phyloP scores from a whole-genome alignment of 805 yeast genomes.

The Saccharomycopsis selenospora region DNA sequence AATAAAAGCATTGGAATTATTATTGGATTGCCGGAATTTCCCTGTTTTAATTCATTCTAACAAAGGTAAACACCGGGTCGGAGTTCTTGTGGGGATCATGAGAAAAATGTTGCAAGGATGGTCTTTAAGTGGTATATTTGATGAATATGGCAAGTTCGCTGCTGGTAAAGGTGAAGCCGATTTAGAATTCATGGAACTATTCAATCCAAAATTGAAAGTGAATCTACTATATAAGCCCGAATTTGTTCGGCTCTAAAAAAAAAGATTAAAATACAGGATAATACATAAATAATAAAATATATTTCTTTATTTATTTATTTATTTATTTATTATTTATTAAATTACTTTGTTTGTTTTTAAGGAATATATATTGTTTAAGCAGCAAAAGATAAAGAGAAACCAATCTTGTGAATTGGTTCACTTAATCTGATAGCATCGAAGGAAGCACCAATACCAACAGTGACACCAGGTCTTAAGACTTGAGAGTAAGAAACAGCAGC shows the following conservation, averaged over 20 bases:
- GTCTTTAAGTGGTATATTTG: constrained; percentile 88
- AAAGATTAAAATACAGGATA: no score
- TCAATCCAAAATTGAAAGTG: constrained; percentile 53
- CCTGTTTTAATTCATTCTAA: constrained; percentile 89
- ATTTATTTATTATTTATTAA: no score
- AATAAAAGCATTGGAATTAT: constrained; percentile 45
- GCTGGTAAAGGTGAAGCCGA: constrained; percentile 92
- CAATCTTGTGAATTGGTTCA: constrained; percentile 97
- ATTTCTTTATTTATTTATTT: no score
- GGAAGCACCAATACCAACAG: constrained; percentile 93
- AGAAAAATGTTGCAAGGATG: constrained; percentile 84
- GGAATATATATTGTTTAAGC: constrained; percentile 67
- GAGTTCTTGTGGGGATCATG: constrained; percentile 87
- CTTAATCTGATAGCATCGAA: constrained; percentile 88
- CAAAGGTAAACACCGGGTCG: constrained; percentile 96
- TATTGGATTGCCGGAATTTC: constrained; percentile 60
- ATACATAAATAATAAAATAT: no score
- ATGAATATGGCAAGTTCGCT: constrained; percentile 88
- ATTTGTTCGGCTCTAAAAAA: constrained; percentile 51
- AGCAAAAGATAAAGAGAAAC: constrained; percentile 87
- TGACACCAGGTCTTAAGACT: constrained; percentile 91
- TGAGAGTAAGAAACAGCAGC: constrained; percentile 93
- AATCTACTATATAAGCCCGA: constrained; percentile 48
- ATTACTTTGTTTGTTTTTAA: no score
- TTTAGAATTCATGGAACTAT: constrained; percentile 80